Base-by-base conservation (phyloP, 208 protist species). In the Acanthamoeba triangularis region DNA sequence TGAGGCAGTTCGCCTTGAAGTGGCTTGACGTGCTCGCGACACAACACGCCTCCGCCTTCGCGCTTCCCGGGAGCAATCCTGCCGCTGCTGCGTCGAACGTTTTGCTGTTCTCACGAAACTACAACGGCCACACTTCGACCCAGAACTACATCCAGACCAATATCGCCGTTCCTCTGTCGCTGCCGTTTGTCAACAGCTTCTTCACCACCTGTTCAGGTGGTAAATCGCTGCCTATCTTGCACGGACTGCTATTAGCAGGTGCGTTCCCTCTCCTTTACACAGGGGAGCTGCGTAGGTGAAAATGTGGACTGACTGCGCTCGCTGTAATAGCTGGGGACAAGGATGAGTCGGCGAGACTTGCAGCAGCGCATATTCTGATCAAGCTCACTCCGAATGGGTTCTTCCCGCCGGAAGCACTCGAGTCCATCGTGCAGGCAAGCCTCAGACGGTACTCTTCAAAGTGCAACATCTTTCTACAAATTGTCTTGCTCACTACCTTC, bases 391-490 rank as follows among this genome's bases (percentile, higher is more conserved):
- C 49, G 20, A 61, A 28, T 20, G 14, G 16, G 11, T 16, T 88
- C 16, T 56, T 88, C 59, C 54, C 44, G 16, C 35, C 80, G 20
- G 54, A 88, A 65, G 28, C 47, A 30, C 25, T 88, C 23, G 80
- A 88, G 18, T 6, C 47, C 54, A 88, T 88, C n/a, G 80, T 88
- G 23, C 54, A 88, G 20, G 80, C 44, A 16, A 61, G 80, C n/a
- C 16, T 61, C 25, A 88, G 14, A 37, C 47, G 80, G 80, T 88
- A 88, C 14, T 20, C 35, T 25, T 61, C 30, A 4, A 37, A 8
- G 8, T 33, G 14, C 25, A 28, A 10, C 25, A 41, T 91, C 65
- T 16, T 5, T 16, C 0, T 20, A 20, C 1, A 16, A 3, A n/a
- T n/a, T n/a, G n/a, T n/a, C n/a, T 90, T 25, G 6, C 82, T 7